Evolutionary conservation across 805 yeast species (phyloP).

Genomic region (Lipomyces mesembrius): DNA sequence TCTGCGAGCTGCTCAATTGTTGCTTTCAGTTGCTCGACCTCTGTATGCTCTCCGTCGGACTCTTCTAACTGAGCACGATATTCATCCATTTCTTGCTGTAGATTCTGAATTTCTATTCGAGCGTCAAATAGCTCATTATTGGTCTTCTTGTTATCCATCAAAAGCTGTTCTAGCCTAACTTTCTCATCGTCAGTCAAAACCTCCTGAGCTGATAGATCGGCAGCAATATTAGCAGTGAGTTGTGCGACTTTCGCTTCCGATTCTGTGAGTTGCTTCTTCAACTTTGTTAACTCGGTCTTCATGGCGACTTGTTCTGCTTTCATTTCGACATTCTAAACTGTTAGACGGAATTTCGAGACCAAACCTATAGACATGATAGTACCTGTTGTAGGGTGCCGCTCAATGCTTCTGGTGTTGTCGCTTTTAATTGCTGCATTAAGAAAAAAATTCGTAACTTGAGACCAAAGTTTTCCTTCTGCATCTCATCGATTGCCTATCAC

Average conservation of each 20-base stretch:
- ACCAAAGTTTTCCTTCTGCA: conserved; percentile 39
- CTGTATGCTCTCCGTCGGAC: conserved; percentile 26
- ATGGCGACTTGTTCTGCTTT: conserved; percentile 30
- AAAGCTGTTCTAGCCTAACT: conserved; percentile 16
- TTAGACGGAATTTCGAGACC: neutral
- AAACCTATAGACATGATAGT: neutral
- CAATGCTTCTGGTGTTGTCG: conserved; percentile 34
- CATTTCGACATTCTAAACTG: conserved; percentile 30
- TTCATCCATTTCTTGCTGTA: conserved; percentile 35
- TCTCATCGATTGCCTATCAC: conserved; percentile 32
- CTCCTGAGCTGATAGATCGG: conserved; percentile 11
- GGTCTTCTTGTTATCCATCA: conserved; percentile 18
- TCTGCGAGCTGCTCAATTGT: conserved; percentile 28
- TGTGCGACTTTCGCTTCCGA: conserved; percentile 22
- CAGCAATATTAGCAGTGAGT: conserved; percentile 18
- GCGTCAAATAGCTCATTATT: conserved; percentile 24
- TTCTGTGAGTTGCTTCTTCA: conserved; percentile 26
- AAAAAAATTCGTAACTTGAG: conserved; percentile 35
- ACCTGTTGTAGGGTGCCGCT: conserved; percentile 24
- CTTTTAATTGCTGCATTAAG: conserved; percentile 28
- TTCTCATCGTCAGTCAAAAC: conserved; percentile 22
- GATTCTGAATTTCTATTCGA: conserved; percentile 18
- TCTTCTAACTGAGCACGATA: conserved; percentile 29
- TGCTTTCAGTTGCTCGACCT: conserved; percentile 11
- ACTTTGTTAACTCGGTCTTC: conserved; percentile 19